phyloP scores from a whole-genome alignment of 306 rosid species.

The Pterocarpus santalinus region DNA sequence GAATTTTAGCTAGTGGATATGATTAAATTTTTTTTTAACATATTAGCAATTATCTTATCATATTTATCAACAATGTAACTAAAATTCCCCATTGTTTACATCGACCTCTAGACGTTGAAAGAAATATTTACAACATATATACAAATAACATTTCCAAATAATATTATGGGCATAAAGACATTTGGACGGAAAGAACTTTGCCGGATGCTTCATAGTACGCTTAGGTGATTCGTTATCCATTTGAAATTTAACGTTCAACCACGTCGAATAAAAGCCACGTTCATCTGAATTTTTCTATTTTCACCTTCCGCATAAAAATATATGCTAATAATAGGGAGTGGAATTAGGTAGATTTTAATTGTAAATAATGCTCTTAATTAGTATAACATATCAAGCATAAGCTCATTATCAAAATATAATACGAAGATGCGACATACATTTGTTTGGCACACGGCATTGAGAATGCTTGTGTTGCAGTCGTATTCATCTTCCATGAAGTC shows the following conservation, averaged over 20 bases:
- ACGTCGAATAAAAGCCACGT: not conserved
- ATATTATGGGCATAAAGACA: not conserved
- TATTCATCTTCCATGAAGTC: conserved; percentile 34
- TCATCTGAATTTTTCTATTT: not conserved
- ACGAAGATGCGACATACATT: not conserved
- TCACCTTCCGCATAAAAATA: not conserved
- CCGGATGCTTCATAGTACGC: not conserved
- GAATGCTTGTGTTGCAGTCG: conserved; percentile 6
- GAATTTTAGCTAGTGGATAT: too few species aligned
- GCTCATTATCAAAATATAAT: conserved; percentile 32
- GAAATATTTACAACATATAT: too few species aligned
- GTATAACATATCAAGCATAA: not conserved
- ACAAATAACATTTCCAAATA: too few species aligned
- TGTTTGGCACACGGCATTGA: conserved; percentile 4
- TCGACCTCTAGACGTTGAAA: too few species aligned
- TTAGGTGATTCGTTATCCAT: not conserved
- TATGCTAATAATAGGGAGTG: not conserved
- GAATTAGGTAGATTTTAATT: conserved; percentile 34
- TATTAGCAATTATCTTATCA: too few species aligned
- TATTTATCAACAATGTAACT: too few species aligned
- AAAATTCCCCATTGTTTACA: too few species aligned
- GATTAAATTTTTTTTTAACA: too few species aligned
- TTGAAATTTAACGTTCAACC: not conserved
- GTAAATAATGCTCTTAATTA: conserved; percentile 8
- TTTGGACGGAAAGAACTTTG: not conserved